Base-by-base conservation (phyloP, 306 rosid species). In the Trifolium subterraneum region DNA sequence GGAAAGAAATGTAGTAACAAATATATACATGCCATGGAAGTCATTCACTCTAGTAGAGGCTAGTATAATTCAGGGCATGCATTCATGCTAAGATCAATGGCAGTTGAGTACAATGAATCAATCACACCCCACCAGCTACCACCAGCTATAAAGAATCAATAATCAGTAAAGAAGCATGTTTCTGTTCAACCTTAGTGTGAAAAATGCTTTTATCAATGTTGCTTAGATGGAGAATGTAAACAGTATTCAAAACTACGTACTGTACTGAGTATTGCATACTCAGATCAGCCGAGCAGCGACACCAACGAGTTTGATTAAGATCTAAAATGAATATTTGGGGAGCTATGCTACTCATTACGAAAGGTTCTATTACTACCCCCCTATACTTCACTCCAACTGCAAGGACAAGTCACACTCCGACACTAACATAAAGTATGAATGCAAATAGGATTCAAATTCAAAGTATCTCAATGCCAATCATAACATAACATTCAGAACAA, bases 241-340 rank as follows among this genome's bases (percentile, higher is more conserved):
- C 23, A 62, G 19, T 10, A 63, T 61, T 13, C 67, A 13, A 60
- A 60, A 31, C 42, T 29, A n/a, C 16, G 8, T 5, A 33, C 38
- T 33, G 3, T 56, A 11, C 27, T 58, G 67, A 11, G 6, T 52
- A 51, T 4, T 31, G 18, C 51, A 31, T 16, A 60, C 22, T 8
- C 20, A 5, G 16, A 27, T 22, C 41, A 31, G 6, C 7, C 35
- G n/a, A 31, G 35, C 35, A 31, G 35, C 5, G 35, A 31, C 35
- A 33, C 38, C 8, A 61, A 14, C 22, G 14, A 64, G 56, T 66
- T 44, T 20, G 58, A 15, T 42, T 67, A 16, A 68, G 60, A 48
- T 48, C 61, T 60, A 15, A 68, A 45, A 45, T 47, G 45, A 36
- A 29, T 10, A 68, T 10, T 27, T 68, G 29, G 18, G 73, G n/a